Conservation (phyloP, 2,329 filamentous ascomycete species). For the Bretziella fagacearum region DNA sequence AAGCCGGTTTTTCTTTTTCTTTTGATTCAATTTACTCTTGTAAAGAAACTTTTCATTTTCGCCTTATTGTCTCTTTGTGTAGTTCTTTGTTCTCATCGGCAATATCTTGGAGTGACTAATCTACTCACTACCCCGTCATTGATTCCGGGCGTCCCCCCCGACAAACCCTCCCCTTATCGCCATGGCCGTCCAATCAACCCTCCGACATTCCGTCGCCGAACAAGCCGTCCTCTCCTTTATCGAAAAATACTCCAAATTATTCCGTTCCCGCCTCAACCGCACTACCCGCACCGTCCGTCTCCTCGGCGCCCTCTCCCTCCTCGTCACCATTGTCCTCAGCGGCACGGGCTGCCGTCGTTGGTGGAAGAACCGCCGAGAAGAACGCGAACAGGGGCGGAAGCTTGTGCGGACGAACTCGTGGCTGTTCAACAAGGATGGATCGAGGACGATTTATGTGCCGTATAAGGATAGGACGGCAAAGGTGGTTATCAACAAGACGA, state of each 20-base stretch:
- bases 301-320: slow-evolving; percentile 57
- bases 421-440: slow-evolving; percentile 83
- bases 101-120: no score
- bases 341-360: slow-evolving; percentile 64
- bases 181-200: slow-evolving; percentile 81
- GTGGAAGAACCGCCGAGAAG: slow-evolving; percentile 56
- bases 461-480: slow-evolving; percentile 78
- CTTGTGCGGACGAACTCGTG: slow-evolving; percentile 84
- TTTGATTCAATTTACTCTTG: no score
- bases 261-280: slow-evolving; percentile 38
- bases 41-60: no score
- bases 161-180: neutral
- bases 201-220: slow-evolving; percentile 48
- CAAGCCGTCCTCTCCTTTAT: slow-evolving; percentile 49
- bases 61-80: no score
- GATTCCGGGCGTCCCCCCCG: neutral
- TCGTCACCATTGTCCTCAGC: slow-evolving; percentile 60
- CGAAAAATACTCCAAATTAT: slow-evolving; percentile 38
- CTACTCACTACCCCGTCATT: neutral
- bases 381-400: slow-evolving; percentile 66
- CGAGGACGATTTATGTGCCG: slow-evolving; percentile 84
- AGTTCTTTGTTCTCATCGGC: no score
- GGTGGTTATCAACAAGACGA: slow-evolving; percentile 79
- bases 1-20: no score
- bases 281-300: slow-evolving; percentile 58